Base-by-base conservation (phyloP, 2,329 filamentous ascomycete species). In the Ustulina deusta region DNA sequence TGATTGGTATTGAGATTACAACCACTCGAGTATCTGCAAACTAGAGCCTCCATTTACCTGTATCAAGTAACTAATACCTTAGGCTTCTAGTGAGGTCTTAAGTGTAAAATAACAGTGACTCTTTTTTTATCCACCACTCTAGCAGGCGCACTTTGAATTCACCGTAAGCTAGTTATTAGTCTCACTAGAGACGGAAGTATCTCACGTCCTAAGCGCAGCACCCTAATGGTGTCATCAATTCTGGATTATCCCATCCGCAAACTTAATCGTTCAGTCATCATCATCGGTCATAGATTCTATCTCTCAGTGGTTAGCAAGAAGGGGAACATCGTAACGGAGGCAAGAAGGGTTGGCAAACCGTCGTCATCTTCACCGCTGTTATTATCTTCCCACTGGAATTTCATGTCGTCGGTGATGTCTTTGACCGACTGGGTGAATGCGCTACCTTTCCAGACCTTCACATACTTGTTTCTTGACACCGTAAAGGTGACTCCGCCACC, bases 371-470 rank as follows among this genome's bases (percentile, higher is more conserved):
- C 54, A 15, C 63, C 58, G 11, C 48, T 29, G n/a, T 15, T 15
- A 20, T 20, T 25, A 22, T 44, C 29, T 2, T 54, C 60, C 52
- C 52, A 60, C n/a, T 4, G 3, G 10, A 38, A 42, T 13, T 60
- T 49, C 46, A 69, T 65, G 3, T 59, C 29, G n/a, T 32, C 25
- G 17, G 20, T 65, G 11, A 70, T 63, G 20, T 68, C 65, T 34
- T 63, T 63, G 36, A 63, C 29, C 11, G 59, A 52, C 25, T 61
- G 65, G 7, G 54, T 36, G 34, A 68, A 65, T n/a, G 65, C 29
- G 36, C 22, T 49, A 6, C 68, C 68, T 40, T 51, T 59, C 68
- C 68, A 70, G 40, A 34, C 32, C 49, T 57, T 65, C n/a, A 55
- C 32, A 1, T 25, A 2, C n/a, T 34, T 20, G 13, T 57, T 40